These are phyloP conservation scores for Annulohypoxylon moriforme DNA, from an alignment of 495 filamentous ascomycete species.

Conservation along the genomic window DNA sequence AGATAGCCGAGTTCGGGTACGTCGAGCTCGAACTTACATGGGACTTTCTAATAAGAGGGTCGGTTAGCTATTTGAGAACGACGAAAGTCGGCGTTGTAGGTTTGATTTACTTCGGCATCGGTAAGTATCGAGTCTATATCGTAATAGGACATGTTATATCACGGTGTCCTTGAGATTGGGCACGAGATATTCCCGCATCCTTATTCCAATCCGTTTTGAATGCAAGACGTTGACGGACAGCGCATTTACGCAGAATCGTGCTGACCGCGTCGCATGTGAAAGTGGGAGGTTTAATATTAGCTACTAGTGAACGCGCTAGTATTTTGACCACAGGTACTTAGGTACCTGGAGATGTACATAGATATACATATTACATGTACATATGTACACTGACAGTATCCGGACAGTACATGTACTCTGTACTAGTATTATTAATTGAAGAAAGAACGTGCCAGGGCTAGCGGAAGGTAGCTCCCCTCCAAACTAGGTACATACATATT, in stretches of 20 bases:
- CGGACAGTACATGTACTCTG: too few species aligned
- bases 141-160: conserved; percentile 83
- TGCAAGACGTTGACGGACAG: neutral
- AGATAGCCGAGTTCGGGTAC: conserved; percentile 88
- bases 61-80: conserved; percentile 9
- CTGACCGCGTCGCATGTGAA: neutral
- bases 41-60: conserved; percentile 76
- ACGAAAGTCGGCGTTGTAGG: neutral
- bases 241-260: neutral
- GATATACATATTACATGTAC: neutral
- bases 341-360: too few species aligned
- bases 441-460: too few species aligned
- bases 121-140: conserved; percentile 94
- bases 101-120: conserved; percentile 76
- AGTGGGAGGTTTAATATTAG: neutral
- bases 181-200: conserved; percentile 9
- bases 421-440: too few species aligned
- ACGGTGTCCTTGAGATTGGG: neutral
- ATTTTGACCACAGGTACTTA: too few species aligned
- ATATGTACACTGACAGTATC: too few species aligned
- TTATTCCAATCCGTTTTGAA: neutral
- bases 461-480: too few species aligned
- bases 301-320: too few species aligned
- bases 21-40: conserved; percentile 91
- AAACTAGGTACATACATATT: too few species aligned